Evolutionary conservation across 2,329 filamentous ascomycete species (phyloP), one percentile per base, ranked within the genome.

Genomic region (Colletotrichum phormii): DNA sequence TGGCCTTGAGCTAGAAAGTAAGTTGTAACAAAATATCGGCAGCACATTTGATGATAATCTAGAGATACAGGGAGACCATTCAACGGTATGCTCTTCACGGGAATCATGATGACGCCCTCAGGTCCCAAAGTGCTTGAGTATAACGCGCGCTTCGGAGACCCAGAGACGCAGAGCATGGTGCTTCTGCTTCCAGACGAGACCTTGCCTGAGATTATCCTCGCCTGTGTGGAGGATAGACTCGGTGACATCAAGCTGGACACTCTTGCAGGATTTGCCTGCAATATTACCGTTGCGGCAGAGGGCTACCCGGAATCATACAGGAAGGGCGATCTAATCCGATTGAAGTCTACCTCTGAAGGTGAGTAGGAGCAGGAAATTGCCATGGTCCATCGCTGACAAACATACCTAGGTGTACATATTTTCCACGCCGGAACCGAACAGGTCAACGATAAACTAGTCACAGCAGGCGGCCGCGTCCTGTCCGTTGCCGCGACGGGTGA

Each of bases 361-460:
- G 26, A 58, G 29, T n/a, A n/a, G 1, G 37, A 8, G 5, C 11
- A 31, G 18, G 8, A 8, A n/a, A 31, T 6, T 15, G 31, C 12
- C 22, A 42, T 11, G 24, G 13, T 3, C 26, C 15, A 11, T 37
- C 15, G 54, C 42, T 65, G 12, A 66, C 22, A 22, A 4, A 9
- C 18, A 49, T 49, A 11, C 8, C 5, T 8, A 57, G 84, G 87
- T 74, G 92, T 89, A 74, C 91, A 93, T 74, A 90, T 98, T 74
- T 99, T 99, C 90, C 97, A 99, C 80, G 97, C 97, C 5, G 97
- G 97, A 33, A 99, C 97, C 3, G 88, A 88, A 51, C 81, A 94
- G 18, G 85, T 89, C 11, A 85, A 90, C 46, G 86, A 84, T 22
- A 86, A 91, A 74, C 86, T 98, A 24, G 88, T 91, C 79, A 96